Conservation (phyloP, 1,284 basidiomycete genomes). For the Rhodotorula sp. region DNA sequence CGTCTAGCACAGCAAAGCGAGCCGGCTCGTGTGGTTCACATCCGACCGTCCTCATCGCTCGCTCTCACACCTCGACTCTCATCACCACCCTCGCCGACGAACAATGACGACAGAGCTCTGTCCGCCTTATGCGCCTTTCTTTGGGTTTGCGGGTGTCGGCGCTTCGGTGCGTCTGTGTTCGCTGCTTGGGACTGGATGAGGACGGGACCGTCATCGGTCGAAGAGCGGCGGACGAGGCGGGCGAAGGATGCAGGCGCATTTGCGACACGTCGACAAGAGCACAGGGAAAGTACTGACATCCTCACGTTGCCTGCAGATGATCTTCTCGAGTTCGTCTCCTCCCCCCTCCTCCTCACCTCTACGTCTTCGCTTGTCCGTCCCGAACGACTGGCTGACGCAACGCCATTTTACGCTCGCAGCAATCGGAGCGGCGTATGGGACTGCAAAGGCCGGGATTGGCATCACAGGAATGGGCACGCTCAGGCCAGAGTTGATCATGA, state of each 20-base stretch:
- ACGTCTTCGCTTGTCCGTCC: background rate
- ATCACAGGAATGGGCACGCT: conserved; percentile 94
- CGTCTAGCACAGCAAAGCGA: background rate
- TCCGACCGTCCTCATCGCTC: background rate
- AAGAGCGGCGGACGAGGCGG: too few species aligned
- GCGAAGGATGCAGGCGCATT: too few species aligned
- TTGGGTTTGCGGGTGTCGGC: conserved; percentile 45
- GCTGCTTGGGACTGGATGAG: too few species aligned
- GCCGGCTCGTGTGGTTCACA: background rate
- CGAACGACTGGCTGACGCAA: too few species aligned
- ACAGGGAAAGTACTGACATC: conserved; percentile 1
- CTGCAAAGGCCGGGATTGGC: conserved; percentile 95
- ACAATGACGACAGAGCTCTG: conserved; percentile 34
- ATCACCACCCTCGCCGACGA: background rate
- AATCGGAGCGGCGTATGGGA: conserved; percentile 93
- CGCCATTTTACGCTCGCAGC: conserved; percentile 49
- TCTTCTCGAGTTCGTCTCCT: conserved; percentile 67
- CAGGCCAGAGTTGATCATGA: conserved; percentile 97
- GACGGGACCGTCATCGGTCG: too few species aligned
- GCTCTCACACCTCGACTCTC: background rate
- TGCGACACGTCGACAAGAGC: too few species aligned
- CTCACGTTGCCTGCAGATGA: conserved; percentile 60
- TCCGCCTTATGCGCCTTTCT: conserved; percentile 43
- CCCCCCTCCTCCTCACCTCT: background rate
- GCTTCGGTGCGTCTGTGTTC: conserved; percentile 28